A percentile compares a stretch with the other conserved stretches of the same genome.
phyloP scores from a whole-genome alignment of 163 green algal species.

The Chloromonas sp. region DNA sequence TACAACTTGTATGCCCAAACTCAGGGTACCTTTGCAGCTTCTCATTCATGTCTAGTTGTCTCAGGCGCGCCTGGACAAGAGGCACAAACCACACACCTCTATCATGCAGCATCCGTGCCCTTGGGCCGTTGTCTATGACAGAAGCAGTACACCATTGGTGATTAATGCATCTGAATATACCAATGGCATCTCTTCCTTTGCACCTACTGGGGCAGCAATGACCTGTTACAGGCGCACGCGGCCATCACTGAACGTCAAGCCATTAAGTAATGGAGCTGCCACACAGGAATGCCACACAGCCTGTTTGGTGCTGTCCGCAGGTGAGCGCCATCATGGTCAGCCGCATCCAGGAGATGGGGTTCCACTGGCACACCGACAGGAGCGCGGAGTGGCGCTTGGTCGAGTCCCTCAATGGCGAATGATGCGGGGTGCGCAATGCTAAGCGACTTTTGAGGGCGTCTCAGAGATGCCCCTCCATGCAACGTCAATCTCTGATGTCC shows the following conservation, averaged over 20 bases:
- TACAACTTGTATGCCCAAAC: too few relatives aligned
- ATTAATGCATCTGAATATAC: constrained; percentile 7
- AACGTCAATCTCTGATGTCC: too few relatives aligned
- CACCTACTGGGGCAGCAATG: background rate
- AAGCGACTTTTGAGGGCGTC: too few relatives aligned
- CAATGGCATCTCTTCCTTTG: background rate
- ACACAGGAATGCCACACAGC: background rate
- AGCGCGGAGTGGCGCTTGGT: background rate
- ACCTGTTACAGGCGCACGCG: background rate
- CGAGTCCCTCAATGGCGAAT: background rate
- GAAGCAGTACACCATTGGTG: too few relatives aligned
- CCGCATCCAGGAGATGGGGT: background rate
- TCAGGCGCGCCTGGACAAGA: too few relatives aligned
- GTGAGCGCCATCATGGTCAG: constrained; percentile 1
- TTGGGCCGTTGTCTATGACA: too few relatives aligned
- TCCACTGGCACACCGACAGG: background rate
- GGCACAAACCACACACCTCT: too few relatives aligned
- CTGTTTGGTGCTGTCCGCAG: background rate
- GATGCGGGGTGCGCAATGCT: too few relatives aligned
- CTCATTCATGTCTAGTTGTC: too few relatives aligned
- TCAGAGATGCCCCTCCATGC: too few relatives aligned
- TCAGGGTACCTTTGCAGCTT: too few relatives aligned
- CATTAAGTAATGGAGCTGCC: background rate
- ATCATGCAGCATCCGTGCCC: too few relatives aligned
- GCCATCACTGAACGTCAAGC: background rate